These are phyloP conservation scores for Scenedesmus sp. DNA, from an alignment of 163 green algal species.

Conservation along the genomic window DNA sequence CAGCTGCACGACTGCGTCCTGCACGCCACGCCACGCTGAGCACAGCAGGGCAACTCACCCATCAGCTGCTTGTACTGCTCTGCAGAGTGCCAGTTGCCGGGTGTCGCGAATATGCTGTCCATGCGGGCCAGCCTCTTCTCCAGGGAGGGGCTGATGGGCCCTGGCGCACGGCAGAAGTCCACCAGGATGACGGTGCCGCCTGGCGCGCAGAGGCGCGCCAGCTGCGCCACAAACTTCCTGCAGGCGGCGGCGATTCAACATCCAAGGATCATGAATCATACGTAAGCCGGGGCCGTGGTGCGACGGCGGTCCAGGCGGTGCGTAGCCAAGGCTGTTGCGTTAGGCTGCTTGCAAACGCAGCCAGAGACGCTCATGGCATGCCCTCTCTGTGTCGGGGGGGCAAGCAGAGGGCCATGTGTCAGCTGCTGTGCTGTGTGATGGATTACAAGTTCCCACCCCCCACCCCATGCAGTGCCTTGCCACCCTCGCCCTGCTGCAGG, in stretches of 20 bases:
- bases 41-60: conserved; percentile 15
- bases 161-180: conserved; percentile 38
- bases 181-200: conserved; percentile 44
- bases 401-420: no score
- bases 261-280: not conserved
- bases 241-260: not conserved
- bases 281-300: no score
- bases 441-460: no score
- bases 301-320: no score
- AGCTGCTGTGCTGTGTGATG: no score
- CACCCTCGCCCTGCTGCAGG: no score
- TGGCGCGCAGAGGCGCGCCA: conserved; percentile 36
- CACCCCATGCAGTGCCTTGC: no score
- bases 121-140: conserved; percentile 4
- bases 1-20: no score
- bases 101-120: conserved; percentile 41
- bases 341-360: no score
- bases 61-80: conserved; percentile 45
- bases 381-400: no score
- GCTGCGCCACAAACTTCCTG: conserved; percentile 48
- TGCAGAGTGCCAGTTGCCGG: conserved; percentile 48
- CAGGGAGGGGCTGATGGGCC: not conserved
- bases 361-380: no score
- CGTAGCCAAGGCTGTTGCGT: no score
- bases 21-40: not conserved